phyloP scores from a whole-genome alignment of 2,329 filamentous ascomycete species.

The Pyrenochaeta sp. region DNA sequence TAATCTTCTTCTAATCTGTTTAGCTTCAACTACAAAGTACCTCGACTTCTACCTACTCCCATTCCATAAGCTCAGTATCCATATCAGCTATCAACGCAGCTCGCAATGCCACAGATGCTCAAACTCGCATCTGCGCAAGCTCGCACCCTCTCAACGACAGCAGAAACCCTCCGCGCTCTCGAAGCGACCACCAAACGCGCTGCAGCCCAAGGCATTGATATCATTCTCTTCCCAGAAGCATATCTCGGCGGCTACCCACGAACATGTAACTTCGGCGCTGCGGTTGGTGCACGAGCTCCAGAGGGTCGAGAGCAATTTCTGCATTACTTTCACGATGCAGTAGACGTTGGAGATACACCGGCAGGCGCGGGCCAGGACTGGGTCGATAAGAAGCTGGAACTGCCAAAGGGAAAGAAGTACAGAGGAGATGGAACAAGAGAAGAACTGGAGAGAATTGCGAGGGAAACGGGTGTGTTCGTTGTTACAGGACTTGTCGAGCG shows the following conservation, averaged over 20 bases:
- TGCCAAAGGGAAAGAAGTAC: constrained; percentile 56
- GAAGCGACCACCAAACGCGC: constrained; percentile 70
- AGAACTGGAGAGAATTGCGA: constrained; percentile 76
- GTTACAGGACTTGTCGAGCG: constrained; percentile 83
- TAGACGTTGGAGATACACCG: constrained; percentile 84
- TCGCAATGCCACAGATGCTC: constrained; percentile 54
- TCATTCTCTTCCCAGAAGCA: constrained; percentile 90
- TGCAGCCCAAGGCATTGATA: constrained; percentile 66
- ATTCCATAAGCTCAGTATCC: background rate
- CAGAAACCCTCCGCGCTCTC: constrained; percentile 72
- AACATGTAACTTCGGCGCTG: constrained; percentile 77
- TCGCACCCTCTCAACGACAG: constrained; percentile 57
- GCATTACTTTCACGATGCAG: constrained; percentile 77
- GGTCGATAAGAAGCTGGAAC: constrained; percentile 69
- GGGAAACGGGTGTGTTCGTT: constrained; percentile 81
- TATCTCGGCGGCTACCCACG: constrained; percentile 93
- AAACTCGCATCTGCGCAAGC: constrained; percentile 60
- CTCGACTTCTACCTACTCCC: background rate
- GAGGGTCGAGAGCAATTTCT: constrained; percentile 83
- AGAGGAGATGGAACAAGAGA: constrained; percentile 82
- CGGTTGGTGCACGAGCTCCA: constrained; percentile 72
- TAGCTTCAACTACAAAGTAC: background rate
- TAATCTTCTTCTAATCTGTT: background rate
- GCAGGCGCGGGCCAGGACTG: constrained; percentile 75
- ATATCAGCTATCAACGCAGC: background rate